Conservation (phyloP, 768 basidiomycete species). For the Termitomyces bulborhizus region DNA sequence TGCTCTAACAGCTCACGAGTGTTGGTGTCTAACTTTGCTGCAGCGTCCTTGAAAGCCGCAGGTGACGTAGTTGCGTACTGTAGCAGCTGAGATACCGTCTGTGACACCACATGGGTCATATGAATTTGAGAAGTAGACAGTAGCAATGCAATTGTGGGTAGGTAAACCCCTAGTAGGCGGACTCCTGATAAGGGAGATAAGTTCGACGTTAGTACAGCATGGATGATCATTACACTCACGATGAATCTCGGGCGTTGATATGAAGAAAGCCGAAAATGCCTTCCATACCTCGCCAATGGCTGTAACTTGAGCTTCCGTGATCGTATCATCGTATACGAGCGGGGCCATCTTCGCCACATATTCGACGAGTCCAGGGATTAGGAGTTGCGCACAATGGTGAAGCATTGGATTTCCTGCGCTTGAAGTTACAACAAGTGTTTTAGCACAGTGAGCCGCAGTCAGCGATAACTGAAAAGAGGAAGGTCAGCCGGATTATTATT, state of each 20-base stretch:
- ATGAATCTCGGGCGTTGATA: slow-evolving; percentile 47
- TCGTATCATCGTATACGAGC: slow-evolving; percentile 46
- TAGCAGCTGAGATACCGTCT: slow-evolving; percentile 63
- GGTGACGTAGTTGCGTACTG: slow-evolving; percentile 68
- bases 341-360: slow-evolving; percentile 69
- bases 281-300: slow-evolving; percentile 80
- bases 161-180: slow-evolving; percentile 59
- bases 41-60: slow-evolving; percentile 79
- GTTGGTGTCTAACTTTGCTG: slow-evolving; percentile 53
- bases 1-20: slow-evolving; percentile 64
- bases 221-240: slow-evolving; percentile 38
- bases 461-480: slow-evolving; percentile 50
- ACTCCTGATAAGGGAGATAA: slow-evolving; percentile 40
- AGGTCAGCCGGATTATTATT: background rate
- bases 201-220: background rate
- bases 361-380: slow-evolving; percentile 80
- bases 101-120: slow-evolving; percentile 41
- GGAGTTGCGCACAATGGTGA: slow-evolving; percentile 60
- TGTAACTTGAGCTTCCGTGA: slow-evolving; percentile 50
- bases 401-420: slow-evolving; percentile 59
- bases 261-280: slow-evolving; percentile 63
- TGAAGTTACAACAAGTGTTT: slow-evolving; percentile 74
- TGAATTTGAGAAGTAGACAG: slow-evolving; percentile 46
- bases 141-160: slow-evolving; percentile 71
- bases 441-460: slow-evolving; percentile 88